Conservation (phyloP, 2,329 filamentous ascomycete genomes). For the Cercospora sp. region DNA sequence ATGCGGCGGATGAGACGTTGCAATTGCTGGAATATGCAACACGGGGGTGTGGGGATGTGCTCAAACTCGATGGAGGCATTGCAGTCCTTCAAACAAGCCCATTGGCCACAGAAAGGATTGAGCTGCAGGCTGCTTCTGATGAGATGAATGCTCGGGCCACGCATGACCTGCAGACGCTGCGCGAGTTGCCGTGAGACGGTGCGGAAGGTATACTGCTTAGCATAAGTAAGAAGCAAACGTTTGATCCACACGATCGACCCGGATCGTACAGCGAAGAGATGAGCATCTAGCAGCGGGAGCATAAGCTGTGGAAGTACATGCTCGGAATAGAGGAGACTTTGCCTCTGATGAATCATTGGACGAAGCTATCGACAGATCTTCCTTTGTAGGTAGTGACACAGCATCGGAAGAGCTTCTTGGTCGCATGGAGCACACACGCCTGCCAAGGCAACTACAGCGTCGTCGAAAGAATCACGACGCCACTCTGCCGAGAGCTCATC, state of each 20-base stretch:
- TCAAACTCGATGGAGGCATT: not conserved
- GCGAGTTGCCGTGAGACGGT: no score
- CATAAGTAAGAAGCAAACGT: no score
- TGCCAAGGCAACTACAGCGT: not conserved
- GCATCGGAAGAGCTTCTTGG: no score
- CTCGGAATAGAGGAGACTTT: no score
- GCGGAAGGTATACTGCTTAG: no score
- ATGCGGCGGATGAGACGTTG: not conserved
- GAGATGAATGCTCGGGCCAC: not conserved
- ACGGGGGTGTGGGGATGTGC: not conserved
- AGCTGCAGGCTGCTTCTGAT: not conserved
- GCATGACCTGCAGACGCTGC: not conserved
- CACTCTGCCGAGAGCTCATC: not conserved
- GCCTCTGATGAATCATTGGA: no score
- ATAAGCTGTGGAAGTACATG: no score
- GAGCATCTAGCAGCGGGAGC: no score
- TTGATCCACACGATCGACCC: no score
- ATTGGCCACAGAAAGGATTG: not conserved
- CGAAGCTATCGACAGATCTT: no score
- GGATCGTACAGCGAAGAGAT: no score
- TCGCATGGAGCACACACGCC: not conserved
- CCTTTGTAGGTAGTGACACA: no score
- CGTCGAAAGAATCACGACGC: not conserved
- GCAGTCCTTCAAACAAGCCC: not conserved
- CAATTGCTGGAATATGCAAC: not conserved